A percentile compares a stretch with the other conserved stretches of the same genome.
These are phyloP conservation scores for Penicillium concentricum DNA, from an alignment of 2,329 filamentous ascomycete genomes.

Conservation along the genomic window DNA sequence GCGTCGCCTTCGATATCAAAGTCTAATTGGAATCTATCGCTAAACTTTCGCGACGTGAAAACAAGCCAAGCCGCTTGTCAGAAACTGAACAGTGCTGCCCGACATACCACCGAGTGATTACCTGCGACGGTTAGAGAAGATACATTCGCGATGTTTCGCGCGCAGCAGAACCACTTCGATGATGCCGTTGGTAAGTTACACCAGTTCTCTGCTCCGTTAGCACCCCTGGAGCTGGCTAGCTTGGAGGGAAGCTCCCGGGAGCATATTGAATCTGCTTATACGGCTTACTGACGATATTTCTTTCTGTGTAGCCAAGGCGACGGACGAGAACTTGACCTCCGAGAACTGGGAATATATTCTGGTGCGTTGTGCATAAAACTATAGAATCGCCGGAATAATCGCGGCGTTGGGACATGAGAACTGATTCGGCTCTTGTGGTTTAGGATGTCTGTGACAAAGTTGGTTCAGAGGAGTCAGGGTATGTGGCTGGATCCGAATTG, in stretches of 20 bases:
- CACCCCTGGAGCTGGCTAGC: background rate
- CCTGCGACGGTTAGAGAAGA: constrained; percentile 9
- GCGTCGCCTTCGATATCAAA: background rate
- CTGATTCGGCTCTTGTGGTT: constrained; percentile 13
- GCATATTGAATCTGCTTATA: background rate
- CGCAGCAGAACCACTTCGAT: constrained; percentile 67
- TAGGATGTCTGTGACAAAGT: constrained; percentile 64
- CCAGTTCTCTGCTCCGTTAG: background rate
- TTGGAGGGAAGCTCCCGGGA: background rate
- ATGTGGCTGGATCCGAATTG: constrained; percentile 14
- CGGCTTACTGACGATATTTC: constrained; percentile 28
- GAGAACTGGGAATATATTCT: constrained; percentile 75
- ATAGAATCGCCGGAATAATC: background rate
- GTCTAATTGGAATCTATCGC: background rate
- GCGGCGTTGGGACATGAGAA: background rate
- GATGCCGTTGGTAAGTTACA: constrained; percentile 62
- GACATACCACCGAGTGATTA: constrained; percentile 10
- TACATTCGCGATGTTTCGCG: constrained; percentile 53
- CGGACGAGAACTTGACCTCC: constrained; percentile 93
- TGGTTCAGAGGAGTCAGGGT: constrained; percentile 50
- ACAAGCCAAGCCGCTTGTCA: background rate
- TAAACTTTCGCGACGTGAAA: background rate
- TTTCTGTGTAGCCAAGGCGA: constrained; percentile 66
- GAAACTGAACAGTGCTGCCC: constrained; percentile 12
- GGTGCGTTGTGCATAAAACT: constrained; percentile 39